Base-by-base conservation (phyloP, 2,329 filamentous ascomycete genomes). In the Periconia digitata region DNA sequence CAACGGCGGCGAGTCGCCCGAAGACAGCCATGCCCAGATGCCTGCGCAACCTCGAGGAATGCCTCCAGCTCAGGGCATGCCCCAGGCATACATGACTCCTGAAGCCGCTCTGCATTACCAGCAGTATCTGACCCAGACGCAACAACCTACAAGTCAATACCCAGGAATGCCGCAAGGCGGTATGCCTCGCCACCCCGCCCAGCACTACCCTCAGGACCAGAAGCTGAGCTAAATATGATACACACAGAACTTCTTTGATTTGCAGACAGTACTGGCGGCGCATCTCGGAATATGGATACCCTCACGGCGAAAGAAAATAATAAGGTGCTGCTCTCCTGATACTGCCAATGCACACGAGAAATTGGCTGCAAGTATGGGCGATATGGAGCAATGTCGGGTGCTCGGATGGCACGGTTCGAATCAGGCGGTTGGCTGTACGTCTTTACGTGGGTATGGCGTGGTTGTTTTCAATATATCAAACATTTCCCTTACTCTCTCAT, bases 11-110 rank as follows among this genome's bases (percentile, higher is more conserved):
- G 91, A 96, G 59, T 95, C 92, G 1, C 92, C 92, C 45, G 94
- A 97, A 74, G 94, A 97, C 72, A 85, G 91, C 51, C 85, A 88
- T 64, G 83, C 82, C 64, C 88, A 91, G 63, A 81, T 95, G 49
- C 88, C 87, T 40, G 83, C 87, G 35, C 88, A 91, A 73, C 84
- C 86, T 42, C 76, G 77, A 54, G 67, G 65, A 54, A 86, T 89
- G 82, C 82, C 83, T 36, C 79, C 78, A 49, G 77, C 75, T 74
- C 86, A 86, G 56, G 84, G 87, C 60, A 86, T 83, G 75, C 80
- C 79, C 46, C 78, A 76, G 44, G 78, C 81, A 69, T 89, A 89
- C 63, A 86, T 83, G 79, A 81, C 79, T 48, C 79, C 78, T 50
- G 80, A 82, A 61, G 82, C 85, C 57, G 82, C 90, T 66, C 85